A percentile compares a stretch with the other conserved stretches of the same genome.
phyloP scores from a whole-genome alignment of 768 basidiomycete species.

The Naematelia encephala region DNA sequence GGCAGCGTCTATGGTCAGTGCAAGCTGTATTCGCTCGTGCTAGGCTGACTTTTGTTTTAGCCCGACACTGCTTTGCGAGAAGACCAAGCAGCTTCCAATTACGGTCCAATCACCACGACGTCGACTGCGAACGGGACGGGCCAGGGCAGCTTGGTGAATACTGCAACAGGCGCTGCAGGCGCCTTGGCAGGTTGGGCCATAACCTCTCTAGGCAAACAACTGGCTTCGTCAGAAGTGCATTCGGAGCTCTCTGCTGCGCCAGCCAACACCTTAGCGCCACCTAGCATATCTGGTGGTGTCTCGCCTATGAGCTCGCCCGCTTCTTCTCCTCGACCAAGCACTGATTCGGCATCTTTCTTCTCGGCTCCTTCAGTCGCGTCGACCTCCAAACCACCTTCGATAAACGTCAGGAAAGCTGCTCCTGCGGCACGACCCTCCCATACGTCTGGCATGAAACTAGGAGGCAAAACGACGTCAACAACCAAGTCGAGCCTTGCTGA shows the following conservation, averaged over 20 bases:
- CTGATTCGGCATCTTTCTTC: conserved; percentile 17
- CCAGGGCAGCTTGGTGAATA: conserved; percentile 65
- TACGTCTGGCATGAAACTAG: conserved; percentile 60
- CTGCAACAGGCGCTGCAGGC: conserved; percentile 85
- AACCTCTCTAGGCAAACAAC: conserved; percentile 79
- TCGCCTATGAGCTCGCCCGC: conserved; percentile 2
- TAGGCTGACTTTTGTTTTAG: conserved; percentile 47
- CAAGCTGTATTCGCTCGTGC: background rate
- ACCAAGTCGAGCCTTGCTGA: conserved; percentile 54
- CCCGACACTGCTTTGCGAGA: conserved; percentile 58
- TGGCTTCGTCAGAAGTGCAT: conserved; percentile 67
- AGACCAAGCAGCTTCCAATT: conserved; percentile 39
- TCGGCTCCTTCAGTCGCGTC: conserved; percentile 8
- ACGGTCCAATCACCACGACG: conserved; percentile 46
- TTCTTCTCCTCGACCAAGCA: conserved; percentile 10
- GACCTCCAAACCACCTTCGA: background rate
- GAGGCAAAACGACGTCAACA: conserved; percentile 56
- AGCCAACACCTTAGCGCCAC: conserved; percentile 17
- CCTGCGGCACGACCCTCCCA: conserved; percentile 40
- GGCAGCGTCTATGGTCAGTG: conserved; percentile 73
- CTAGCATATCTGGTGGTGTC: background rate
- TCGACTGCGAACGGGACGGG: conserved; percentile 35
- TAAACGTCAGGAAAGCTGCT: conserved; percentile 11
- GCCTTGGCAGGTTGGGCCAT: conserved; percentile 96
- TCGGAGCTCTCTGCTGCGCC: conserved; percentile 43